Percentiles rank a stretch among this genome's conserved stretches.
phyloP scores from a whole-genome alignment of 164 flowering plant species.

The Chimonanthus praecox region DNA sequence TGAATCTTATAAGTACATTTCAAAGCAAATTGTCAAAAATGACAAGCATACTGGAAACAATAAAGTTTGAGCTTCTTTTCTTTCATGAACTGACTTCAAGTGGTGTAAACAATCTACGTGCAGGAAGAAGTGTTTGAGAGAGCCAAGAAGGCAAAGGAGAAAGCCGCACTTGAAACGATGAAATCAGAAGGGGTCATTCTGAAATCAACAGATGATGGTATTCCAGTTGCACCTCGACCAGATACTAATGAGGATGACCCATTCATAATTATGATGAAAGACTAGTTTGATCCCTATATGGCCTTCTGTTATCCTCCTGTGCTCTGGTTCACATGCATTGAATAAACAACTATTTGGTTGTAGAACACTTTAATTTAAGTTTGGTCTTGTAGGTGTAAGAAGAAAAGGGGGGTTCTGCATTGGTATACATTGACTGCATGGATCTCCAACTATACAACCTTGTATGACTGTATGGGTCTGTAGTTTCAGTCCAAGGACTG shows the following conservation, averaged over 20 bases:
- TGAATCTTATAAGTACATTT: too few relatives aligned
- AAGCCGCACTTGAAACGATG: background rate
- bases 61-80: too few relatives aligned
- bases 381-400: background rate
- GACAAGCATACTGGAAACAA: too few relatives aligned
- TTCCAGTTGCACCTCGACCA: background rate
- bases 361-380: background rate
- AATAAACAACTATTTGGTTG: background rate
- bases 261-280: background rate
- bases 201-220: background rate
- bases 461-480: too few relatives aligned
- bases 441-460: too few relatives aligned
- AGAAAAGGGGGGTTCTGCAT: background rate
- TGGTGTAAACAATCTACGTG: background rate
- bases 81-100: too few relatives aligned
- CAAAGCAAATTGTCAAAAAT: too few relatives aligned
- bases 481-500: too few relatives aligned
- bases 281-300: background rate
- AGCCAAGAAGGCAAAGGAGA: background rate
- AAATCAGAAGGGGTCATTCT: background rate
- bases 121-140: slow-evolving; percentile 1
- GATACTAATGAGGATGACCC: background rate
- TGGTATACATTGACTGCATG: background rate
- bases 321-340: background rate
- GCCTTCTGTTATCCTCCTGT: background rate